Evolutionary conservation across 805 yeast species (phyloP), one percentile per base, ranked within the genome.

Genomic region (Tanozyma kutaoensis): DNA sequence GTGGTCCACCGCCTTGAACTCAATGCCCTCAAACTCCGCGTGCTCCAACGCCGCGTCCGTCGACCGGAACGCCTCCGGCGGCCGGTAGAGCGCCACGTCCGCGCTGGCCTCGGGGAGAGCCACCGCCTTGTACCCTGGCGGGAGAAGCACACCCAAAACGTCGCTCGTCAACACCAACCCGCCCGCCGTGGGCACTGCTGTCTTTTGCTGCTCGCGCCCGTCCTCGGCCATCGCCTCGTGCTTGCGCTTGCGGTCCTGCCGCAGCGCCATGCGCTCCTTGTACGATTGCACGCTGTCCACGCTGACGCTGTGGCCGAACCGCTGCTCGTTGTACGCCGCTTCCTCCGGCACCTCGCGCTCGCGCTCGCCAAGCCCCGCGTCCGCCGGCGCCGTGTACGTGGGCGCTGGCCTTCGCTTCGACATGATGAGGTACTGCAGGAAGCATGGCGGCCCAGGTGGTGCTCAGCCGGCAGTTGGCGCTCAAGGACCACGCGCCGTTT

Each of bases 401-500:
- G 54, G 63, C 5, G 57, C 50, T 7, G 62, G 38, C 17, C 40
- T 39, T 37, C 39, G 36, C 35, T 29, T 28, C 8, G 38, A 28
- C 42, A 38, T 39, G n/a, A 6, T 23, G 17, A 17, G 20, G 10
- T 17, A 8, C 20, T 17, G 20, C 20, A 17, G 20, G 20, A 17
- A 17, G 9, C 25, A 24, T 9, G 13, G 21, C 16, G 21, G 7
- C 21, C 15, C 3, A 3, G 5, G 76, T 77, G 18, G 55, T 85
- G 5, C 56, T 86, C 30, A 71, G 65, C 24, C 55, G 97, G 32
- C 55, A 82, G 5, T 48, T 91, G 3, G 51, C 73, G 3, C 52
- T 81, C 27, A 79, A 75, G 36, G 97, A 91, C 41, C 50, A 50
- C 14, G 67, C 88, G 0, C 93, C 94, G 0, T 68, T 88, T 29